Evolutionary conservation across 352 stramenopile genomes (phyloP), one percentile per base, ranked within the genome.

Genomic region (Pythium dissimile): DNA sequence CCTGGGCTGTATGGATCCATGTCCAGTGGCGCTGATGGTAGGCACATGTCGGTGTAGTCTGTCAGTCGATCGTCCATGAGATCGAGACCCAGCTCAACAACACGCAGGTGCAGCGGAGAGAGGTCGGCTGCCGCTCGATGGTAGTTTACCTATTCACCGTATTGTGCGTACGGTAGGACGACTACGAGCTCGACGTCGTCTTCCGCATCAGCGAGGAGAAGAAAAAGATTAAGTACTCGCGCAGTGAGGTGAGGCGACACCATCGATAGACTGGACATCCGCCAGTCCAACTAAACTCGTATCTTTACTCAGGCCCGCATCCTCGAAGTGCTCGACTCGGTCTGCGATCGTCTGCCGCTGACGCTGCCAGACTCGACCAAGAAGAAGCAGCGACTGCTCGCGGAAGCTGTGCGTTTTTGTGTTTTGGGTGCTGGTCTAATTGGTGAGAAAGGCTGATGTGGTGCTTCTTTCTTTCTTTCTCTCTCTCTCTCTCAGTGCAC

Each of bases 201-300:
- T 94, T 88, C 58, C 80, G 84, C 39, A 89, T 94, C 64, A 94
- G 84, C 39, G 84, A 94, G 63, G 78, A 90, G 69, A 94, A 94
- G 67, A 90, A 90, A 61, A 81, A 86, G 48, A 79, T 94, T 56
- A 87, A 81, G 59, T 94, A 81, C 51, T 89, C 84, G 11, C 84
- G 81, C 38, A 94, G 84, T 31, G 84, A 94, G 64, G 81, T 86
- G 12, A 27, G 50, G n/a, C n/a, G n/a, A 3, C 23, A 18, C 3
- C 21, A 23, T n/a, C 16, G 8, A 38, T 8, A 9, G 13, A 9
- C 18, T 21, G 9, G 6, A 21, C 6, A 9, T n/a, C 16, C 18
- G n/a, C n/a, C n/a, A n/a, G n/a, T n/a, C n/a, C n/a, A n/a, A n/a
- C n/a, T n/a, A n/a, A n/a, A n/a, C n/a, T n/a, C n/a, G n/a, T n/a